A percentile compares a stretch with the other conserved stretches of the same genome.
Evolutionary conservation across 257 asterid species (phyloP).

Genomic region (Capsicum chinense): DNA sequence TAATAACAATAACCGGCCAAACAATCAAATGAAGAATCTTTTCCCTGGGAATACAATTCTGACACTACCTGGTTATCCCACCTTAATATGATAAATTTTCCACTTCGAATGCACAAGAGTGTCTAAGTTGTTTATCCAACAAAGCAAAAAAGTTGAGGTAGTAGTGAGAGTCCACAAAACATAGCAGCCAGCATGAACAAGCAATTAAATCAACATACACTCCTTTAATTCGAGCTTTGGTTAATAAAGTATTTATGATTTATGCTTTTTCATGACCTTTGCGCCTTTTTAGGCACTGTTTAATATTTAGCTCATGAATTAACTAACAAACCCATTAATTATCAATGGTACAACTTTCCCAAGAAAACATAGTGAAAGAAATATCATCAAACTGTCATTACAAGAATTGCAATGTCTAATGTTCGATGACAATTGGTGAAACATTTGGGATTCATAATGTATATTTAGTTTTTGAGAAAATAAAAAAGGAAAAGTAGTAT

Average conservation of each 20-base stretch:
- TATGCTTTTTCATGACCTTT: constrained; percentile 2
- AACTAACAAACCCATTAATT: neutral
- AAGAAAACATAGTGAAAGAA: neutral
- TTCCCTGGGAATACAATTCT: neutral
- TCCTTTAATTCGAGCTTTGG: neutral
- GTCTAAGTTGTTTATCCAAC: neutral
- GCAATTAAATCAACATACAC: neutral
- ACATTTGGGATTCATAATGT: neutral
- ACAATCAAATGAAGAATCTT: neutral
- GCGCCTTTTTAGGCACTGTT: neutral
- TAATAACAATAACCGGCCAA: neutral
- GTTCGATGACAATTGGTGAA: neutral
- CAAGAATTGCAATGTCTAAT: neutral
- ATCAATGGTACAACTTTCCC: neutral
- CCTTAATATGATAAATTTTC: neutral
- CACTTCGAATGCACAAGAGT: neutral
- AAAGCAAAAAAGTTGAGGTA: neutral
- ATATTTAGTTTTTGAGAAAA: neutral
- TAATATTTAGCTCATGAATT: neutral
- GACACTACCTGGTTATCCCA: neutral
- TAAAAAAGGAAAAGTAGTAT: neutral
- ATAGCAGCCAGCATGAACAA: neutral
- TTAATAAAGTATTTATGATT: neutral
- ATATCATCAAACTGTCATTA: neutral
- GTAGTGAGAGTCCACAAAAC: neutral